phyloP scores from a whole-genome alignment of 2,329 filamentous ascomycete species.

The Colletotrichum tamarilloi region DNA sequence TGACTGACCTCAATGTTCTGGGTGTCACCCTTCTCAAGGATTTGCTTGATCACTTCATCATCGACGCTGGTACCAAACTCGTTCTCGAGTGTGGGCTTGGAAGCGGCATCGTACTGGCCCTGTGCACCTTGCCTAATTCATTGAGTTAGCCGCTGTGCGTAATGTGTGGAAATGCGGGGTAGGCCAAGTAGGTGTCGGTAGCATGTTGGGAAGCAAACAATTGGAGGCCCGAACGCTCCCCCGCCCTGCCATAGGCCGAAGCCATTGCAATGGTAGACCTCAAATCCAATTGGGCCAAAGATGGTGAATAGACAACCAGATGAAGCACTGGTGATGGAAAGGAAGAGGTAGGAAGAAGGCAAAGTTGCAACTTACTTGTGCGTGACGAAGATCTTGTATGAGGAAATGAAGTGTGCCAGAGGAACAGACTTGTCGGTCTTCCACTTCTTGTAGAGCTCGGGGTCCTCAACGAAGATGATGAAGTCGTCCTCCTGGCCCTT shows the following conservation, averaged over 20 bases:
- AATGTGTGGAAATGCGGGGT: neutral
- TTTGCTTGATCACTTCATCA: conserved; percentile 84
- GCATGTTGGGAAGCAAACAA: neutral
- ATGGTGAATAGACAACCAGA: no score
- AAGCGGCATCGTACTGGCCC: conserved; percentile 80
- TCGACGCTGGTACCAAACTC: conserved; percentile 88
- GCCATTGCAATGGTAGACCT: neutral
- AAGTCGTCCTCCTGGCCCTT: conserved; percentile 75
- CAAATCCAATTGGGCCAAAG: neutral
- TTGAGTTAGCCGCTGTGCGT: neutral
- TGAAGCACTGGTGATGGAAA: neutral
- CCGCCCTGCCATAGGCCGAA: neutral
- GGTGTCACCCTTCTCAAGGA: conserved; percentile 79
- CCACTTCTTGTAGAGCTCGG: conserved; percentile 81
- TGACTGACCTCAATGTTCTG: conserved; percentile 68
- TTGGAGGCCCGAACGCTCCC: neutral
- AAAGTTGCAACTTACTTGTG: conserved; percentile 77
- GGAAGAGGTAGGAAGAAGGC: neutral
- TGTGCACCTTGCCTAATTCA: conserved; percentile 81
- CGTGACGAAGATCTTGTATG: conserved; percentile 90
- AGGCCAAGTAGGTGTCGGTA: neutral
- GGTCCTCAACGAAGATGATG: conserved; percentile 69
- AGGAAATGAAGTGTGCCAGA: conserved; percentile 84
- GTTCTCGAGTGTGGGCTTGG: conserved; percentile 79
- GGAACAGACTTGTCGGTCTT: conserved; percentile 81